Percentiles rank a stretch among this genome's conserved stretches.
These are phyloP conservation scores for Usnea hakonensis DNA, from an alignment of 495 filamentous ascomycete species.

Conservation along the genomic window DNA sequence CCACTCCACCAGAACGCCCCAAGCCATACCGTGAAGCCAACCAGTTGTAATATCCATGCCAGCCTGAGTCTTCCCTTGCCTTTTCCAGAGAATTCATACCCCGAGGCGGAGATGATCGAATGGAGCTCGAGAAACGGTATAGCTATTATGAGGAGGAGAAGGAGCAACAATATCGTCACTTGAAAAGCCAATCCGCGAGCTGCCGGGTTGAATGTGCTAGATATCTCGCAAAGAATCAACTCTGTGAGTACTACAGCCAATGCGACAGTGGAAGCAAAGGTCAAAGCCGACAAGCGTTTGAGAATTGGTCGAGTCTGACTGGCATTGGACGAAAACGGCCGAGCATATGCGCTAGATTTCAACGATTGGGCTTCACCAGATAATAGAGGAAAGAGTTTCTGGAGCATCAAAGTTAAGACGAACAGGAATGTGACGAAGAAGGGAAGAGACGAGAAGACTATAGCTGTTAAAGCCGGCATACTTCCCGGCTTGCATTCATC, in stretches of 20 bases:
- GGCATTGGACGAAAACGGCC: constrained; percentile 20
- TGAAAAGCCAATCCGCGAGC: constrained; percentile 55
- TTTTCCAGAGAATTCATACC: constrained; percentile 48
- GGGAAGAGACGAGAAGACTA: constrained; percentile 44
- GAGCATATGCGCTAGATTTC: constrained; percentile 24
- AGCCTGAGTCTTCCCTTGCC: constrained; percentile 39
- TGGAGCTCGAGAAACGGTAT: constrained; percentile 67
- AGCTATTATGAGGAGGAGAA: constrained; percentile 57
- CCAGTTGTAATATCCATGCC: constrained; percentile 52
- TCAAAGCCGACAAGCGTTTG: constrained; percentile 44
- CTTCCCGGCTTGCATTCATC: constrained; percentile 33
- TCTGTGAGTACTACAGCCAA: constrained; percentile 66
- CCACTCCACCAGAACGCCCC: constrained; percentile 68
- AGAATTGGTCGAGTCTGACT: constrained; percentile 14
- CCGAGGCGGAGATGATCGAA: constrained; percentile 51
- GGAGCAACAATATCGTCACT: constrained; percentile 54
- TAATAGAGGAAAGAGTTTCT: constrained; percentile 57
- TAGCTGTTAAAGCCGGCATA: constrained; percentile 23
- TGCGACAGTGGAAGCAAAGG: constrained; percentile 65
- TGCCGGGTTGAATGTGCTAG: constrained; percentile 54
- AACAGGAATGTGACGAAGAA: constrained; percentile 56
- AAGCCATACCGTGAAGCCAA: constrained; percentile 54
- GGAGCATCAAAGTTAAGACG: constrained; percentile 47
- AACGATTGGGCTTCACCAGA: constrained; percentile 41
- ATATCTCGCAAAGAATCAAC: constrained; percentile 70